Percentiles rank a stretch among this genome's conserved stretches.
Evolutionary conservation across 2,329 filamentous ascomycete genomes (phyloP).

Genomic region (Pseudocercospora crystallina): DNA sequence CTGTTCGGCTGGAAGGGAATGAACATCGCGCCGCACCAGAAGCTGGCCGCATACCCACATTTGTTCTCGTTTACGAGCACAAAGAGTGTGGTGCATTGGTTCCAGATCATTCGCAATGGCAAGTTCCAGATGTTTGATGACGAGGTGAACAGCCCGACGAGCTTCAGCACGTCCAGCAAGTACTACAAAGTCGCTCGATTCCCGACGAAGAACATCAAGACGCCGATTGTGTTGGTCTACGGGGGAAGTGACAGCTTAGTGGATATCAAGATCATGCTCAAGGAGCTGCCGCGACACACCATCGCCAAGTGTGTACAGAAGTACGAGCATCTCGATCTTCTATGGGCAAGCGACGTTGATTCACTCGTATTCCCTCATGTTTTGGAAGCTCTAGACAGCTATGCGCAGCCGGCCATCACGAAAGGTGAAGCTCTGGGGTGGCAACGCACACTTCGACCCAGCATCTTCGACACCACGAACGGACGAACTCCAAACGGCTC

Average conservation of each 20-base stretch:
- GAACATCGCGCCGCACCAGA: conserved; percentile 85
- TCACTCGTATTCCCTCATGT: conserved; percentile 85
- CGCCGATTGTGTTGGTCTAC: conserved; percentile 89
- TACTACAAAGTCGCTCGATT: conserved; percentile 97
- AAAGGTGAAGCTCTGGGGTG: conserved; percentile 26
- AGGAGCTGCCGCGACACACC: conserved; percentile 80
- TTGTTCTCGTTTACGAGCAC: conserved; percentile 95
- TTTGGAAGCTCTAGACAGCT: conserved; percentile 80
- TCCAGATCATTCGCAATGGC: conserved; percentile 95
- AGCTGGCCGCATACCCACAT: conserved; percentile 92
- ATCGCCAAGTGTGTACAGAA: conserved; percentile 83
- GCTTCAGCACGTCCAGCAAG: conserved; percentile 68
- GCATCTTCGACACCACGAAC: conserved; percentile 23
- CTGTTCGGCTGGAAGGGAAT: conserved; percentile 85
- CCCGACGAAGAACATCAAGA: conserved; percentile 94
- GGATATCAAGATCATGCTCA: conserved; percentile 89
- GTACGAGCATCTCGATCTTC: conserved; percentile 95
- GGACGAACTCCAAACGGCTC: conserved; percentile 19
- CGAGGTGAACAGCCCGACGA: conserved; percentile 76
- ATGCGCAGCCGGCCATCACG: conserved; percentile 36
- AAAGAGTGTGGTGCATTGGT: conserved; percentile 98
- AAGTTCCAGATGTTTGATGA: conserved; percentile 99
- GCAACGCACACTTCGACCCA: conserved; percentile 17
- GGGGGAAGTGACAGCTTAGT: conserved; percentile 92
- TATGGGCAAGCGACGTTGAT: conserved; percentile 88